Evolutionary conservation across 1,139 yeast species (phyloP).

Genomic region (Hanseniaspora gamundiae): DNA sequence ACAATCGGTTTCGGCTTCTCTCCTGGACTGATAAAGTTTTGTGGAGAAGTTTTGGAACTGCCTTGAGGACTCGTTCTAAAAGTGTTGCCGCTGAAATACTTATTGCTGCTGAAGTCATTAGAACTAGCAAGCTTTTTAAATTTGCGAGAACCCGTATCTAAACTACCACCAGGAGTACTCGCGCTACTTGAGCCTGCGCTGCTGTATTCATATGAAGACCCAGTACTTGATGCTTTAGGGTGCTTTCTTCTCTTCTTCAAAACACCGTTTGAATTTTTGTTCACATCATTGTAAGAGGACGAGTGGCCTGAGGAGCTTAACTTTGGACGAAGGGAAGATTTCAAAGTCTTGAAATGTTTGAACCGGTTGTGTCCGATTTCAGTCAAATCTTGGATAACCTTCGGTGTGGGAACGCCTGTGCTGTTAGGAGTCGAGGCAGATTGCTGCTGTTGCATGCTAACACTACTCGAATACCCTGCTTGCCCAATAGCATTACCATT

Average conservation of each 20-base stretch:
- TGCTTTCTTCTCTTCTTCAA: constrained; percentile 8
- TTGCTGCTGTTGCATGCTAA: constrained; percentile 24
- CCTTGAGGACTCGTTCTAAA: no score
- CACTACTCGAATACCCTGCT: background rate
- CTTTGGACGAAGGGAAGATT: constrained; percentile 60
- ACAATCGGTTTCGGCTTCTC: no score
- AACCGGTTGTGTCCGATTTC: constrained; percentile 46
- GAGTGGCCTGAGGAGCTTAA: constrained; percentile 39
- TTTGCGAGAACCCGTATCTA: constrained; percentile 5
- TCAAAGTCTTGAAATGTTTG: constrained; percentile 62
- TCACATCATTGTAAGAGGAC: background rate
- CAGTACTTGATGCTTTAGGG: background rate
- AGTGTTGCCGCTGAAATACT: no score
- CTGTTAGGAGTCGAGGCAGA: constrained; percentile 9
- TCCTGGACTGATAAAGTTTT: no score
- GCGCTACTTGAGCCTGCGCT: constrained; percentile 2
- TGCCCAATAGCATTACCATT: background rate
- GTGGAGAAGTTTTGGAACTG: no score
- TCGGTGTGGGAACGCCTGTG: background rate
- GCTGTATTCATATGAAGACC: constrained; percentile 4
- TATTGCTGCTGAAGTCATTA: no score
- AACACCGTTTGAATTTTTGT: background rate
- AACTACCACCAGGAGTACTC: constrained; percentile 2
- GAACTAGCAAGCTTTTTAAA: background rate
- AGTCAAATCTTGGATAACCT: constrained; percentile 29